phyloP scores from a whole-genome alignment of 2,329 filamentous ascomycete genomes.

The Ascocoryne sarcoides region DNA sequence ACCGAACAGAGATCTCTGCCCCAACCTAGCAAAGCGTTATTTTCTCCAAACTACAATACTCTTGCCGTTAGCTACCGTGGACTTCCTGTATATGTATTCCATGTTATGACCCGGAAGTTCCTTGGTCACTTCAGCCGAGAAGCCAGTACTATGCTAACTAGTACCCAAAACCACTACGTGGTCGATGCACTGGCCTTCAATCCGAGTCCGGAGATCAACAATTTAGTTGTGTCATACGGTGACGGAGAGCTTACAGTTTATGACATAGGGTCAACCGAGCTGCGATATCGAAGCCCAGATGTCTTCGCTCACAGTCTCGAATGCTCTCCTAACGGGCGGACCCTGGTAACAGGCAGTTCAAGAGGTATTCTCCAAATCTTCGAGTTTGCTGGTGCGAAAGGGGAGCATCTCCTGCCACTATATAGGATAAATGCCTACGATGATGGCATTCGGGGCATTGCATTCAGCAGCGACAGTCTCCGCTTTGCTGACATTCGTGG shows the following conservation, averaged over 20 bases:
- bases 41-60: slow-evolving; percentile 6
- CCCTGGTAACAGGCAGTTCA: slow-evolving; percentile 18
- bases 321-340: slow-evolving; percentile 8
- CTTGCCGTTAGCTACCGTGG: slow-evolving; percentile 7
- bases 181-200: slow-evolving; percentile 18
- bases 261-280: slow-evolving; percentile 1
- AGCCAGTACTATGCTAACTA: slow-evolving; percentile 11
- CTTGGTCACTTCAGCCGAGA: slow-evolving; percentile 18
- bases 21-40: slow-evolving; percentile 4
- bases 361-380: slow-evolving; percentile 21
- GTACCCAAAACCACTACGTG: neutral
- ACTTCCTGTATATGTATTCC: slow-evolving; percentile 12
- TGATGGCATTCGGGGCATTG: slow-evolving; percentile 22
- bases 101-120: slow-evolving; percentile 13
- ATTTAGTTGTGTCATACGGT: slow-evolving; percentile 2
- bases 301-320: slow-evolving; percentile 9
- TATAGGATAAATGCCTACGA: slow-evolving; percentile 28
- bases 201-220: slow-evolving; percentile 4
- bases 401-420: slow-evolving; percentile 13
- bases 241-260: slow-evolving; percentile 7
- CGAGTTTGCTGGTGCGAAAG: slow-evolving; percentile 11
- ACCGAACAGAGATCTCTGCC: neutral
- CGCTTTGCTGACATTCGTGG: slow-evolving; percentile 29
- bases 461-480: slow-evolving; percentile 27
- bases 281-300: slow-evolving; percentile 8